Percentiles rank a stretch among this genome's conserved stretches.
phyloP scores from a whole-genome alignment of 2,329 filamentous ascomycete genomes.

The Hypoxylon sp. region DNA sequence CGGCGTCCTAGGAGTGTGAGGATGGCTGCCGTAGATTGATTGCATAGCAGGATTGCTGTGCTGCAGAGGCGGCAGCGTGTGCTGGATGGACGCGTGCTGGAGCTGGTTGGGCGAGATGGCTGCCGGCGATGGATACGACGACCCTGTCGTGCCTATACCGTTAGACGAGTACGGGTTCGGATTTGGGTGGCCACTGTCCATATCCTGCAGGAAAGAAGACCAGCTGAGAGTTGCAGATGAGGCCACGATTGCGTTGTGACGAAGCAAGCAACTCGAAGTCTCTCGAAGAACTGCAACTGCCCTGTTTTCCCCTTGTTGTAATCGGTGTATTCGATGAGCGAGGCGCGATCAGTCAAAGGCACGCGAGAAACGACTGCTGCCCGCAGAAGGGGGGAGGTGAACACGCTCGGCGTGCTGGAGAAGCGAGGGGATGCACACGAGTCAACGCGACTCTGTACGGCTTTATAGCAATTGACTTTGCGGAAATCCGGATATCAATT shows the following conservation, averaged over 20 bases:
- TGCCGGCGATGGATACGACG: conserved; percentile 60
- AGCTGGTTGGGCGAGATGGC: conserved; percentile 61
- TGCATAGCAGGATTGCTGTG: conserved; percentile 59
- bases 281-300: conserved; percentile 34
- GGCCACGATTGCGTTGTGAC: conserved; percentile 37
- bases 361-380: not conserved
- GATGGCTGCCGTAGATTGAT: conserved; percentile 64
- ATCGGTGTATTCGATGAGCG: not conserved
- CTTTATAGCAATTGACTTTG: not conserved
- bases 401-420: conserved; percentile 4
- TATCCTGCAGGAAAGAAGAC: conserved; percentile 50
- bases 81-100: conserved; percentile 57
- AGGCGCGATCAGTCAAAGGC: not conserved
- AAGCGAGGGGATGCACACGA: conserved; percentile 12
- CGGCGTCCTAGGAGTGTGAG: conserved; percentile 68
- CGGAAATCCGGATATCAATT: conserved; percentile 30
- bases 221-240: conserved; percentile 31
- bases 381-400: not conserved
- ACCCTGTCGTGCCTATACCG: conserved; percentile 62
- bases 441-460: conserved; percentile 10
- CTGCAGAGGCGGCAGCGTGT: conserved; percentile 64
- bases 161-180: conserved; percentile 59
- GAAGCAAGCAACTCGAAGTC: conserved; percentile 39
- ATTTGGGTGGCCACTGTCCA: conserved; percentile 57
- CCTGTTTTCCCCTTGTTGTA: conserved; percentile 12